A percentile compares a stretch with the other conserved stretches of the same genome.
Evolutionary conservation across 2,329 filamentous ascomycete genomes (phyloP).

Genomic region (Aspergillus novoparasiticus): DNA sequence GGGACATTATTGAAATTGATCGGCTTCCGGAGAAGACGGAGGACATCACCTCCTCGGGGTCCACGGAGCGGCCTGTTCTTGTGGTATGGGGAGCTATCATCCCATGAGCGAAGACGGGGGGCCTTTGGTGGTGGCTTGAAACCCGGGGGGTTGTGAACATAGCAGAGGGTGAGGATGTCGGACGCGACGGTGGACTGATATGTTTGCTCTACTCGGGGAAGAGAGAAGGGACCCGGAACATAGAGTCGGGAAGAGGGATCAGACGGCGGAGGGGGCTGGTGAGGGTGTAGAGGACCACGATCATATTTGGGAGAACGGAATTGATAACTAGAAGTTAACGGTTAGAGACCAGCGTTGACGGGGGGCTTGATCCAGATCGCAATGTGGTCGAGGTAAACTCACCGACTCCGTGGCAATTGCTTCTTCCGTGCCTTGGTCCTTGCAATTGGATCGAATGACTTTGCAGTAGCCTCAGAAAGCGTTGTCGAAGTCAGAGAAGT

Average conservation of each 20-base stretch:
- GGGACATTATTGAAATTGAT: slow-evolving; percentile 83
- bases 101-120: slow-evolving; percentile 79
- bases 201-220: slow-evolving; percentile 85
- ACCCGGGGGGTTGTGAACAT: slow-evolving; percentile 82
- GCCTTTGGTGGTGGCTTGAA: slow-evolving; percentile 60
- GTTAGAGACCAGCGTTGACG: slow-evolving; percentile 13
- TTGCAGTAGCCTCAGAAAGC: slow-evolving; percentile 40
- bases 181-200: slow-evolving; percentile 83
- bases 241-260: slow-evolving; percentile 88
- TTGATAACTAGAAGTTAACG: slow-evolving; percentile 71
- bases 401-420: slow-evolving; percentile 58
- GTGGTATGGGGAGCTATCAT: slow-evolving; percentile 89
- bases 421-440: slow-evolving; percentile 48
- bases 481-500: slow-evolving; percentile 48
- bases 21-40: slow-evolving; percentile 55
- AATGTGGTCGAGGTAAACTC: slow-evolving; percentile 21
- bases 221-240: slow-evolving; percentile 85
- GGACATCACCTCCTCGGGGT: slow-evolving; percentile 72
- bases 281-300: slow-evolving; percentile 87
- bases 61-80: slow-evolving; percentile 84
- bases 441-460: slow-evolving; percentile 54
- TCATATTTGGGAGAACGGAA: slow-evolving; percentile 94
- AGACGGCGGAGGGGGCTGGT: slow-evolving; percentile 83
- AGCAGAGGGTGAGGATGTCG: slow-evolving; percentile 86
- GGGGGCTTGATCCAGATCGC: not conserved